Base-by-base conservation (phyloP, 2,329 filamentous ascomycete species). In the Nemania bipapillata region DNA sequence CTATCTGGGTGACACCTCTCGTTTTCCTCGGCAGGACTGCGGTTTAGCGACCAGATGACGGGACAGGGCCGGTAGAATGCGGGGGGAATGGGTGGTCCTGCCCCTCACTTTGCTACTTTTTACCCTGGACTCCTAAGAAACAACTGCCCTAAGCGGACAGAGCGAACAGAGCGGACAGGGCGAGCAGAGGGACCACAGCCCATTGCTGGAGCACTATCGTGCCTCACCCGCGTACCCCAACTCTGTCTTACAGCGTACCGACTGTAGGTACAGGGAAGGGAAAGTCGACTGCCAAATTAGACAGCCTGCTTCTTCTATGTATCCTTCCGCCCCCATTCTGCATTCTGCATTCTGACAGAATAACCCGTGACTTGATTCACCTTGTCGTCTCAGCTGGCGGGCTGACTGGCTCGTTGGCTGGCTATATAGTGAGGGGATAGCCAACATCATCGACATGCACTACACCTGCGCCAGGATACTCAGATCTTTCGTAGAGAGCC, bases 211-310 rank as follows among this genome's bases (percentile, higher is more conserved):
- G 40, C 15, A 7, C 40, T 50, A 40, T 50, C 50, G 63, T 45
- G 20, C 55, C 63, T 26, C 32, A 49, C 55, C 20, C 42, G 49
- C 17, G 45, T 58, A 28, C 62, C 62, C 62, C 45, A 50, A 58
- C 50, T 6, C 20, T 45, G 50, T 32, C 50, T 28, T 11, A 50
- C 50, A 26, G 26, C 32, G 49, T 37, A 17, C 24, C n/a, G n/a
- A n/a, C n/a, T n/a, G n/a, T n/a, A n/a, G n/a, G n/a, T n/a, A n/a
- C n/a, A n/a, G n/a, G n/a, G n/a, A n/a, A n/a, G 55, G 57, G 32
- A 3, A 49, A 68, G 26, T 28, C 57, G 65, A 53, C 69, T 71
- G 63, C 69, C 69, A 42, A n/a, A 66, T 70, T 56, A 17, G 65
- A 65, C 55, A 45, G 22, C 59, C 30, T 55, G 66, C 66, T 61